Base-by-base conservation (phyloP, 2,329 filamentous ascomycete genomes). In the Corynespora cassiicola region DNA sequence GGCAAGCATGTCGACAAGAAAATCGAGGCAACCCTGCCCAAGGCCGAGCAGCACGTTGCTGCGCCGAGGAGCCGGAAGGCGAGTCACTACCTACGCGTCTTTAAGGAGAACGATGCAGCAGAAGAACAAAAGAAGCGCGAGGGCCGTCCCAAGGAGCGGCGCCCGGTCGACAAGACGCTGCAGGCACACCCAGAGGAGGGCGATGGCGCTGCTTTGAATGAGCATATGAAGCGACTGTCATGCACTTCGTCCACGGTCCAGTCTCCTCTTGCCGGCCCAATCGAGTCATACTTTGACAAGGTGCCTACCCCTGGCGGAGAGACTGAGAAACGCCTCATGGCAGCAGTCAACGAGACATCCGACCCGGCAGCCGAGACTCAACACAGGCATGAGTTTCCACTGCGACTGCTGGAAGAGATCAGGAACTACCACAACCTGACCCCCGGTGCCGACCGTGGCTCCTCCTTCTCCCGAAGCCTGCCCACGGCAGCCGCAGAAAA, bases 11-110 rank as follows among this genome's bases (percentile, higher is more conserved):
- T 84, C 16, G 82, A 84, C 37, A 81, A 80, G 61, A 78, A 80
- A 27, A 84, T 86, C 44, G 80, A 85, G 61, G 82, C 82, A 12
- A 83, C 80, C 19, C 59, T 85, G 40, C 73, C 80, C 25, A 81
- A 81, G 50, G 70, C 75, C 4, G 81, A 85, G 52, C 73, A 70
- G 20, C 65, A 71, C 18, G 69, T 74, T 17, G 75, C 80, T 51
- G n/a, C n/a, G n/a, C 77, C 79, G 29, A 75, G 82, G 43, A 85
- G 81, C 60, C 75, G 82, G 39, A 86, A 86, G 64, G 80, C 82
- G 26, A 84, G 81, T 56, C 82, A 85, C 55, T 84, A 82, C 53
- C 68, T 86, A 36, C 80, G 82, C 9, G 67, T 86, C 5, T 86
- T 85, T 68, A 82, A 82, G 54, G 80, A 83, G 46, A 82, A 81